Percentiles rank a stretch among this genome's conserved stretches.
Conservation (phyloP, 2,329 filamentous ascomycete genomes). For the Exophiala sideris region DNA sequence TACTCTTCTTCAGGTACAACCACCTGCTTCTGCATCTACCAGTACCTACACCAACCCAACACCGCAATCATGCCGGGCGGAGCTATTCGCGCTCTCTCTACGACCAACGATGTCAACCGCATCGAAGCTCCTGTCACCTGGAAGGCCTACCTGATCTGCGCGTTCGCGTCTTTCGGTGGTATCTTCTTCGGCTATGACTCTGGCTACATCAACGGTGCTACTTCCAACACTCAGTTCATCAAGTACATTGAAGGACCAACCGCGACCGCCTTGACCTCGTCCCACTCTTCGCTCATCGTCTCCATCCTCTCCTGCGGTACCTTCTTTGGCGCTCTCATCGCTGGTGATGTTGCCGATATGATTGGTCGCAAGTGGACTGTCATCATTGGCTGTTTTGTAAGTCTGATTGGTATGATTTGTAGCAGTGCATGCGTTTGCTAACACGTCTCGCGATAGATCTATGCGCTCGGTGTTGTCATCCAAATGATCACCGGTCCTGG, state of each 20-base stretch:
- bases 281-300: slow-evolving; percentile 61
- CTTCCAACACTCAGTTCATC: slow-evolving; percentile 51
- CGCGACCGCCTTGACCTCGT: slow-evolving; percentile 41
- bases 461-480: slow-evolving; percentile 64
- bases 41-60: not conserved
- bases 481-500: slow-evolving; percentile 55
- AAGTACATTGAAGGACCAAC: slow-evolving; percentile 32
- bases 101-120: slow-evolving; percentile 46
- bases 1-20: not conserved
- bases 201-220: slow-evolving; percentile 53
- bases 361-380: slow-evolving; percentile 70
- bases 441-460: slow-evolving; percentile 48
- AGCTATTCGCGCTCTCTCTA: slow-evolving; percentile 18
- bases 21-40: not conserved
- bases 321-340: slow-evolving; percentile 74
- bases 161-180: slow-evolving; percentile 59
- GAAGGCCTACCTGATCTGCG: slow-evolving; percentile 61
- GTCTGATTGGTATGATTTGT: not conserved
- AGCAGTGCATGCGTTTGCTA: not conserved
- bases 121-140: slow-evolving; percentile 58
- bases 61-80: slow-evolving; percentile 14
- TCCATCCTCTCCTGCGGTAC: slow-evolving; percentile 75
- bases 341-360: slow-evolving; percentile 72
- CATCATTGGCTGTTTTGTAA: slow-evolving; percentile 59
- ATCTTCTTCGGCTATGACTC: slow-evolving; percentile 61